phyloP scores from a whole-genome alignment of 2,329 filamentous ascomycete genomes.

The Paracoccidioides lutzii region DNA sequence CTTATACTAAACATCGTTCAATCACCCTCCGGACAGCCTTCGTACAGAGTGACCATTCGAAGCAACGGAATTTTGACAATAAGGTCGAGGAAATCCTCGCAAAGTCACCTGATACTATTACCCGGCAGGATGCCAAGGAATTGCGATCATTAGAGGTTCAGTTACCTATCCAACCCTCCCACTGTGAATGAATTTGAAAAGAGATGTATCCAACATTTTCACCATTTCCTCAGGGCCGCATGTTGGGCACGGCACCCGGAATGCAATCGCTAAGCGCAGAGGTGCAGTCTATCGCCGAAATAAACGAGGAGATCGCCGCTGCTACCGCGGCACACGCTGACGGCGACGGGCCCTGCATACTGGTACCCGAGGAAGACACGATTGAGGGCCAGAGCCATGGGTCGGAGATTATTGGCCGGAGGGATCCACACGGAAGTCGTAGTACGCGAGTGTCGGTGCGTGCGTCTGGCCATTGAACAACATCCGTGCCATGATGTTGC shows the following conservation, averaged over 20 bases:
- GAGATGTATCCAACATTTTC: background rate
- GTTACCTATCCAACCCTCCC: background rate
- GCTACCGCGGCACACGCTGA: background rate
- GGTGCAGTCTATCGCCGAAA: slow-evolving; percentile 1
- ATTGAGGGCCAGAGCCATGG: slow-evolving; percentile 1
- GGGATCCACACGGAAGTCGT: background rate
- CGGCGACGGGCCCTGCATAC: background rate
- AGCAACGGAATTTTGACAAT: slow-evolving; percentile 5
- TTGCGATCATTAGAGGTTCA: background rate
- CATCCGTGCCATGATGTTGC: too few relatives aligned
- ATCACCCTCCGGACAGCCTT: background rate
- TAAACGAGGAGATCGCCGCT: background rate
- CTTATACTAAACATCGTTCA: background rate
- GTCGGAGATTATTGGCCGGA: background rate
- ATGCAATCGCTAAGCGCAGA: background rate
- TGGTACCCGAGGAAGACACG: background rate
- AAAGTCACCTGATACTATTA: background rate
- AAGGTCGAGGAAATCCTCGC: background rate
- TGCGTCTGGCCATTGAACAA: background rate
- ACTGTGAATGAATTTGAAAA: background rate
- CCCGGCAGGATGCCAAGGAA: background rate
- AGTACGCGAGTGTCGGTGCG: background rate
- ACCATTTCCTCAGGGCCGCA: background rate
- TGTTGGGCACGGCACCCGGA: background rate
- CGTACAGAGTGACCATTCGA: background rate